Conservation (phyloP, 441 rosid genomes). For the Erodium texanum region DNA sequence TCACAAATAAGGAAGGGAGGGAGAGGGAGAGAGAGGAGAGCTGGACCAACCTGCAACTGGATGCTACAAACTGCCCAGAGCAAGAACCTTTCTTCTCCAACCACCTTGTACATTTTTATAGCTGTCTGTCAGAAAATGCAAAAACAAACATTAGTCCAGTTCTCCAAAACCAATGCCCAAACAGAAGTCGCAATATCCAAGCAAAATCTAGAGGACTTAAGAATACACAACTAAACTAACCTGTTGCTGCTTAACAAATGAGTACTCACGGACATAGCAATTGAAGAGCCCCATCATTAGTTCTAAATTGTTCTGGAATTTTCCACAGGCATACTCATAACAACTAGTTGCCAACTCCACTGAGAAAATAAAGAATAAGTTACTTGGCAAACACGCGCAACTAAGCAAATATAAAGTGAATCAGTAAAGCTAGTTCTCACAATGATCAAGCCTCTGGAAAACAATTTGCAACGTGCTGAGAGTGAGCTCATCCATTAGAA, state of each 20-base stretch:
- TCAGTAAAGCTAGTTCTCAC: conserved; percentile 33
- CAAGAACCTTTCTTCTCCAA: conserved; percentile 88
- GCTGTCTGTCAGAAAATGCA: conserved; percentile 65
- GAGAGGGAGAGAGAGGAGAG: conserved; percentile 1
- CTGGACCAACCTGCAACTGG: conserved; percentile 76
- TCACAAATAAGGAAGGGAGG: neutral
- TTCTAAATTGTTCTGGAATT: conserved; percentile 72
- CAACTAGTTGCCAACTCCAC: conserved; percentile 96
- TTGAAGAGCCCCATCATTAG: conserved; percentile 97
- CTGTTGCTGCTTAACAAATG: conserved; percentile 97
- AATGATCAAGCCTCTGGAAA: conserved; percentile 82
- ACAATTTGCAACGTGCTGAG: conserved; percentile 94
- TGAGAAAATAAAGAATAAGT: conserved; percentile 24
- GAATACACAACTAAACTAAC: conserved; percentile 29
- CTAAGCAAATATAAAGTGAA: neutral
- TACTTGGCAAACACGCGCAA: neutral
- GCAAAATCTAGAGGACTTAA: conserved; percentile 3
- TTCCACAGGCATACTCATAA: conserved; percentile 79
- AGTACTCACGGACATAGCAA: conserved; percentile 91
- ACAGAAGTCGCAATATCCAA: conserved; percentile 6
- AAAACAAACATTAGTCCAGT: conserved; percentile 12
- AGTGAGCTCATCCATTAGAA: conserved; percentile 91
- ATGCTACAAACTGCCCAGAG: conserved; percentile 99
- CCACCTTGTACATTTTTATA: conserved; percentile 92
- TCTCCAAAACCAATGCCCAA: conserved; percentile 6